phyloP scores from a whole-genome alignment of 129 eudicot species.

The Flaveria bidentis region DNA sequence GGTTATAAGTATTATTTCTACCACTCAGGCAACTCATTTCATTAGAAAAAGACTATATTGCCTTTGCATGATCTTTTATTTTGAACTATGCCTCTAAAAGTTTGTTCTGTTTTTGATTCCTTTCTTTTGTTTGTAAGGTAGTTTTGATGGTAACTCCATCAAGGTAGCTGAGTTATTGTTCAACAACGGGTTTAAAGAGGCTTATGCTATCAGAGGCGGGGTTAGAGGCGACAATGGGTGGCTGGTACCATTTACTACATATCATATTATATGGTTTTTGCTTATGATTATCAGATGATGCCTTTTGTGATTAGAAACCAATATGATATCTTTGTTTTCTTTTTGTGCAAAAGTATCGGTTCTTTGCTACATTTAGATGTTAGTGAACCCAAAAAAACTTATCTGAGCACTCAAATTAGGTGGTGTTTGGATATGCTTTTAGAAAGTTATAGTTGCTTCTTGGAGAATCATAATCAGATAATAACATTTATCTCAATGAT shows the following conservation, averaged over 20 bases:
- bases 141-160: conserved; percentile 92
- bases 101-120: conserved; percentile 35
- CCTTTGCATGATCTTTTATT: neutral
- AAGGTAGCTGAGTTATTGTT: conserved; percentile 80
- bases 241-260: conserved; percentile 55
- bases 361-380: neutral
- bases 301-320: conserved; percentile 6
- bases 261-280: conserved; percentile 1
- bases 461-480: neutral
- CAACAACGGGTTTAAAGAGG: conserved; percentile 88
- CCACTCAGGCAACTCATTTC: neutral
- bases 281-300: neutral
- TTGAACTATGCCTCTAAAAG: neutral
- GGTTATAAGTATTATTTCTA: neutral
- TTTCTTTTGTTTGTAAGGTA: conserved; percentile 84
- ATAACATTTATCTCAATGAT: neutral
- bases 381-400: neutral
- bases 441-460: neutral
- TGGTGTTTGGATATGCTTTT: conserved; percentile 11
- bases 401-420: neutral
- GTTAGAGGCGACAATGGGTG: conserved; percentile 87
- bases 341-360: neutral
- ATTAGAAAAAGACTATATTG: conserved; percentile 11
- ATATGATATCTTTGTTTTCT: neutral
- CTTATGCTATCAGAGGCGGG: conserved; percentile 89